Base-by-base conservation (phyloP, 768 basidiomycete species). In the Agrocybe pediades region DNA sequence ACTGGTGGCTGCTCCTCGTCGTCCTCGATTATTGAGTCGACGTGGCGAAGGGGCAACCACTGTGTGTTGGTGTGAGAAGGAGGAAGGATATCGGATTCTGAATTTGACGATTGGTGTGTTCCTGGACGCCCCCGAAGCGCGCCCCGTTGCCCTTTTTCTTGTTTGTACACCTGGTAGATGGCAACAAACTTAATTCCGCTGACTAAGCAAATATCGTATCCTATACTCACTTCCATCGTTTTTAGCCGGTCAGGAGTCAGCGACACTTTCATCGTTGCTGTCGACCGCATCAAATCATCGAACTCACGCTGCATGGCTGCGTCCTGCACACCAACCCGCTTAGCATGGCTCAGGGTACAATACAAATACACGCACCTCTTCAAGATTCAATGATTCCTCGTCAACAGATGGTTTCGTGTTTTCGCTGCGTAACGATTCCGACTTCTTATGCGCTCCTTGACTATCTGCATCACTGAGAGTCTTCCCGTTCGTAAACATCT, bases 221-320 rank as follows among this genome's bases (percentile, higher is more conserved):
- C 41, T 47, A 63, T 58, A 77, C 83, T 65, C 72, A 95, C 95
- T 81, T 97, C 94, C 84, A 96, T 95, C 46, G 86, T 92, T 67
- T 86, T 90, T 53, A 98, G 77, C 49, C 95, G 82, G 75, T 97
- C 94, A 52, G 95, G 95, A 27, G 95, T 98, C 58, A 97, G 80
- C 39, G 94, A 96, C 62, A 98, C 87, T 67, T 93, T 97, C 89
- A 97, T 90, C 17, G 95, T 98, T 53, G 88, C 80, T 55, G 88
- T 84, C 54, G 91, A 93, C 47, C 84, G 85, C 85, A 98, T 88
- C 70, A 98, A 76, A 69, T 93, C 86, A 70, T 98, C 95, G 68
- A 98, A 98, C 68, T 96, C 91, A 57, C 89, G 86, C 51, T 83
- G 76, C 62, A 80, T 68, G 57, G 74, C 66, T 65, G 81, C 68